Percentiles rank a stretch among this genome's conserved stretches.
phyloP scores from a whole-genome alignment of 495 filamentous ascomycete genomes.

The Xylaria grammica region DNA sequence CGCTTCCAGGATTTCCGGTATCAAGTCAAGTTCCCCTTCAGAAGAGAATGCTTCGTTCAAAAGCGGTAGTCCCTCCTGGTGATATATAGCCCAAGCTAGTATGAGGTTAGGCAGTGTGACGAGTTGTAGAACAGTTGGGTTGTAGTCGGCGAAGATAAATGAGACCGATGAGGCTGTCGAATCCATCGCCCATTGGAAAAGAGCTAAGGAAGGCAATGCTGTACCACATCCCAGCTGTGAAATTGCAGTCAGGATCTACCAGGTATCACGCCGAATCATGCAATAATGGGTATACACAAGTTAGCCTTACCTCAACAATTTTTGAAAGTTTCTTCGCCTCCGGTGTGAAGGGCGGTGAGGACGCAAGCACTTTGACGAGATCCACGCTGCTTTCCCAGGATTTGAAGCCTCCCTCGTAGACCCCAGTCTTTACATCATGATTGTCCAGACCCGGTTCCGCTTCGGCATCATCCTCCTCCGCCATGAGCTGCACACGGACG shows the following conservation, averaged over 20 bases:
- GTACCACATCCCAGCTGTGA: slow-evolving; percentile 87
- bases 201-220: slow-evolving; percentile 76
- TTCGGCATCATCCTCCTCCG: slow-evolving; percentile 59
- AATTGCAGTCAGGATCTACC: slow-evolving; percentile 33
- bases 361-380: slow-evolving; percentile 71
- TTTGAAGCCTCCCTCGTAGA: slow-evolving; percentile 99
- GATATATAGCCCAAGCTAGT: slow-evolving; percentile 72
- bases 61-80: slow-evolving; percentile 34
- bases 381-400: slow-evolving; percentile 97
- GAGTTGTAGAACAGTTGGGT: slow-evolving; percentile 79
- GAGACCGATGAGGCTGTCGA: slow-evolving; percentile 47
- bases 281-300: slow-evolving; percentile 10
- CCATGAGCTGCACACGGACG: slow-evolving; percentile 91
- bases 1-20: slow-evolving; percentile 60
- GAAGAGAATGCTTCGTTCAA: slow-evolving; percentile 48
- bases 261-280: slow-evolving; percentile 21
- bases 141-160: slow-evolving; percentile 88
- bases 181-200: slow-evolving; percentile 72
- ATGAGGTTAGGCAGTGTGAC: slow-evolving; percentile 90
- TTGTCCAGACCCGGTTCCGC: slow-evolving; percentile 65
- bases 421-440: slow-evolving; percentile 83
- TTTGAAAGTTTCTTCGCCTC: slow-evolving; percentile 47
- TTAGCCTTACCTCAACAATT: slow-evolving; percentile 73
- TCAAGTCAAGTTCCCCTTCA: slow-evolving; percentile 78
- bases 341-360: slow-evolving; percentile 59